These are phyloP conservation scores for Flammula alnicola DNA, from an alignment of 1,284 basidiomycete species.

Conservation along the genomic window DNA sequence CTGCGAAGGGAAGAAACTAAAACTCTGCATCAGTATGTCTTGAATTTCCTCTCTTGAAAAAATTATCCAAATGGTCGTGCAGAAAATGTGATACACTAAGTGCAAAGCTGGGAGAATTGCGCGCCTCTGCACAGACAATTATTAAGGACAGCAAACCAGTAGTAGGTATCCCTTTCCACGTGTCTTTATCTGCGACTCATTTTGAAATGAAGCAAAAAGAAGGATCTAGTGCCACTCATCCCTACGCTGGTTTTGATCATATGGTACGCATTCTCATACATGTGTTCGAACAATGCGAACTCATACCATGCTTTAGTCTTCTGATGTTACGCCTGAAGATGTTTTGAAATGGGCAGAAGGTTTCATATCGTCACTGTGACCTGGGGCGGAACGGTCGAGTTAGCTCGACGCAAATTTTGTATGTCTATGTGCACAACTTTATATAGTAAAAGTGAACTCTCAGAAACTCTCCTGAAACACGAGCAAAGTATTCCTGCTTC, in stretches of 20 bases:
- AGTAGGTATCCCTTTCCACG: neutral
- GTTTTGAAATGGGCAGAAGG: constrained; percentile 45
- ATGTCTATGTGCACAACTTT: too few relatives aligned
- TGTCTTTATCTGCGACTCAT: neutral
- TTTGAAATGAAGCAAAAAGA: neutral
- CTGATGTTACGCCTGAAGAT: constrained; percentile 18
- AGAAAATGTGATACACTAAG: constrained; percentile 53
- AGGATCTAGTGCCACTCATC: neutral
- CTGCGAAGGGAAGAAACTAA: constrained; percentile 70
- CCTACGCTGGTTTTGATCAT: too few relatives aligned
- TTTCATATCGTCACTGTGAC: too few relatives aligned
- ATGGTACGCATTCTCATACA: neutral
- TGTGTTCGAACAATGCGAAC: neutral
- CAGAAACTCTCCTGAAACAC: too few relatives aligned
- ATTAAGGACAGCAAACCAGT: constrained; percentile 16
- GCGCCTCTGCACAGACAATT: constrained; percentile 27
- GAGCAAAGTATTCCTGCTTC: too few relatives aligned
- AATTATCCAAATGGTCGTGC: too few relatives aligned
- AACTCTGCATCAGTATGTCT: constrained; percentile 61
- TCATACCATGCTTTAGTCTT: neutral
- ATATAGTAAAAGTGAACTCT: too few relatives aligned
- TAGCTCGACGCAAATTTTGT: too few relatives aligned
- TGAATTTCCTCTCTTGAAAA: neutral
- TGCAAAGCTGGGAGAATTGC: constrained; percentile 58
- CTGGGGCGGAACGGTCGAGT: too few relatives aligned